Conservation (phyloP, 2,329 filamentous ascomycete species). For the Penicillium sp. region DNA sequence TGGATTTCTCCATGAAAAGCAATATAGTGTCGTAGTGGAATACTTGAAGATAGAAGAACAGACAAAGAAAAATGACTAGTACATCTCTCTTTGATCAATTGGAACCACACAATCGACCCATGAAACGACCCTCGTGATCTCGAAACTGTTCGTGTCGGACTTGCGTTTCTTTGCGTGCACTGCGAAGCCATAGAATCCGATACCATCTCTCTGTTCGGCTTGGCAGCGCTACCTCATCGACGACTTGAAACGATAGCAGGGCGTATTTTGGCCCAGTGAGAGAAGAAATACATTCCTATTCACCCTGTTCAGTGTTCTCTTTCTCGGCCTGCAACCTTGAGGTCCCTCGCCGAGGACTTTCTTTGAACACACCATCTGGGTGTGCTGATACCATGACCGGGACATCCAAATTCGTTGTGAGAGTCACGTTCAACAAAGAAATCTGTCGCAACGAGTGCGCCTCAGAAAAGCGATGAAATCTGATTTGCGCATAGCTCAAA, state of each 20-base stretch:
- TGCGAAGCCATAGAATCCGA: background rate
- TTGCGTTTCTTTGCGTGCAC: slow-evolving; percentile 2
- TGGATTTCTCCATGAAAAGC: background rate
- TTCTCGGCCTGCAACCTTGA: background rate
- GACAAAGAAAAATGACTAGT: background rate
- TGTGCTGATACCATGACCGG: background rate
- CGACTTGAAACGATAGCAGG: background rate
- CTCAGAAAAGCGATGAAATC: background rate
- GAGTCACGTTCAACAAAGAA: background rate
- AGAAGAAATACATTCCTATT: background rate
- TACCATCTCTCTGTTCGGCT: background rate
- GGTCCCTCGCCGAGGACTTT: background rate
- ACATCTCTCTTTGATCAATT: background rate
- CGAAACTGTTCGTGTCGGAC: slow-evolving; percentile 6
- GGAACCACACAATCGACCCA: background rate
- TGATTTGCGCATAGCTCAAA: background rate
- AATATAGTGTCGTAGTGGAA: background rate
- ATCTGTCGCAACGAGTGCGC: background rate
- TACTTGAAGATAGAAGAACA: background rate
- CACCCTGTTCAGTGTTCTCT: background rate
- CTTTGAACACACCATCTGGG: background rate
- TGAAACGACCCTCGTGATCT: background rate
- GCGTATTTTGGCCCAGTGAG: background rate
- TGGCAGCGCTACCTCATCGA: background rate
- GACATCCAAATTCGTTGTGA: background rate